Evolutionary conservation across 2,329 filamentous ascomycete species (phyloP), one percentile per base, ranked within the genome.

Genomic region (Talaromyces atroroseus): DNA sequence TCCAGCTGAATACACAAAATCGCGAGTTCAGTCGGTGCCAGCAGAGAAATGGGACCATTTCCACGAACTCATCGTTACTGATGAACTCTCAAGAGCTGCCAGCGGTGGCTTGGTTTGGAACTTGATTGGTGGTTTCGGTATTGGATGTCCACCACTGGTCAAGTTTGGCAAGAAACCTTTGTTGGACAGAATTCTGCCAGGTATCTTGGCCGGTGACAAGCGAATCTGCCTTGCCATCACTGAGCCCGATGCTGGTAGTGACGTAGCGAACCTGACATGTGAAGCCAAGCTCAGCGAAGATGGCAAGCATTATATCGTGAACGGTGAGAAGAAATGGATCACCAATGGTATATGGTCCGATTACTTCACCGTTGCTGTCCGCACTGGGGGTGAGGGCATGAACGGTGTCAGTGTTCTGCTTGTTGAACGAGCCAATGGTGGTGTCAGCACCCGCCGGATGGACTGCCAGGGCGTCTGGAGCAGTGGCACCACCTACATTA

Each of bases 311-410:
- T 99, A 95, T 76, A 97, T 97, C 64, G 94, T 99, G 76, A 99
- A 97, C 69, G 94, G 94, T 55, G 92, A 96, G 84, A 97, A 99
- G 88, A 99, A 99, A 79, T 97, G 94, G 92, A 97, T 97, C 74
- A 97, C 92, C 67, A 99, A 99, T 76, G 94, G 94, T 68, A 84
- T 96, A 68, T 96, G 91, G 90, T 84, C 81, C 60, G 94, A 99
- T 74, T 99, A 97, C 79, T 97, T 97, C 80, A 97, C 94, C 55
- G 95, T 90, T 14, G 94, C 92, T 24, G 94, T 99, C 40, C 87
- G 94, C 59, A 99, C 94, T 6, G 91, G 88, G 61, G 87, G 85
- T 34, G 79, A 83, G 23, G 94, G 94, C 63, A 97, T 96, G 92
- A 92, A 92, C 69, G 94, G 94, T 59, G 82, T 99, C 60, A 90